A percentile compares a stretch with the other conserved stretches of the same genome.
Evolutionary conservation across 345 rosid genomes (phyloP).

Genomic region (Melaleuca quinquenervia): DNA sequence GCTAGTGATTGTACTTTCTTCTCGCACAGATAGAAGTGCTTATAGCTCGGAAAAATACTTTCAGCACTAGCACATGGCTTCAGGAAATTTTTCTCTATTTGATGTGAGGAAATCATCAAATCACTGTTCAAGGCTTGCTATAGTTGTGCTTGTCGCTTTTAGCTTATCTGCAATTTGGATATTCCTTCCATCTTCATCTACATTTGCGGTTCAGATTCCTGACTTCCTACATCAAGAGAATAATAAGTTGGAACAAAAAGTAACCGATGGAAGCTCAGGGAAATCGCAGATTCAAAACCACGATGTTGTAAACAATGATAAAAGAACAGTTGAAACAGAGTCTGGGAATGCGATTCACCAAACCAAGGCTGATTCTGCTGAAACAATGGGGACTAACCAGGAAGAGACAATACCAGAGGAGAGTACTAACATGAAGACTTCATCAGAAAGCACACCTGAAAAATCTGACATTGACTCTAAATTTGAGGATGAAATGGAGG

Average conservation of each 20-base stretch:
- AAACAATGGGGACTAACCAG: not conserved
- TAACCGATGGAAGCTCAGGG: not conserved
- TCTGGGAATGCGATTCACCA: not conserved
- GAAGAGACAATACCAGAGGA: not conserved
- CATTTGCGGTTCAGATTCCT: conserved; percentile 30
- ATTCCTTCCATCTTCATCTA: conserved; percentile 58
- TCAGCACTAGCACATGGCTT: conserved; percentile 29
- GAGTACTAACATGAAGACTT: conserved; percentile 6
- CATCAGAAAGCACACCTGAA: not conserved
- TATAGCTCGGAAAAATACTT: conserved; percentile 1
- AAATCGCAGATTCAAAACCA: not conserved
- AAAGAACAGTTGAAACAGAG: not conserved
- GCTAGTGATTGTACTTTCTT: not conserved
- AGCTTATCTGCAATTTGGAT: conserved; percentile 82
- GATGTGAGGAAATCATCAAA: conserved; percentile 58
- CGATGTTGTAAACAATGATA: not conserved
- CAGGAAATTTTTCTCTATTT: conserved; percentile 46
- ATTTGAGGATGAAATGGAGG: conserved; percentile 4
- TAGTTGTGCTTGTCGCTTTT: conserved; percentile 48
- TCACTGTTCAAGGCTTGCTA: conserved; percentile 52
- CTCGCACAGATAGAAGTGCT: not conserved
- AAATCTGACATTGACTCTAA: not conserved
- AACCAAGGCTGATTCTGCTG: not conserved
- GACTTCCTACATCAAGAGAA: conserved; percentile 21
- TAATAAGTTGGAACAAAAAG: conserved; percentile 17